phyloP scores from a whole-genome alignment of 2,329 filamentous ascomycete species.

The Clarireedia paspali region DNA sequence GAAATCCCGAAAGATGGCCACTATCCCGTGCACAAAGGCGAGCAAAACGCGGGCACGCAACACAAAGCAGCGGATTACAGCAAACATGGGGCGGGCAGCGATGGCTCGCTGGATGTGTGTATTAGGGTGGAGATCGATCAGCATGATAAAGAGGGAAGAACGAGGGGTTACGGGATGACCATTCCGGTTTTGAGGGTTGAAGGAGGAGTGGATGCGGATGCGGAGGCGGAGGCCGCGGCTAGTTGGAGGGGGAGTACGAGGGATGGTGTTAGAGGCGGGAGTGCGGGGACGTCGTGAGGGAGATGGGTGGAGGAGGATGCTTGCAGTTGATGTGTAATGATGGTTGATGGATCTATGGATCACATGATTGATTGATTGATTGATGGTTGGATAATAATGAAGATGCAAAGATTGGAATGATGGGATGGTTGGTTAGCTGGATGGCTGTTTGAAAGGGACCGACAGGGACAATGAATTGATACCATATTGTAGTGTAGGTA shows the following conservation, averaged over 20 bases:
- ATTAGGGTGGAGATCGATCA: conserved; percentile 86
- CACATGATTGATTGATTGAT: too few relatives aligned
- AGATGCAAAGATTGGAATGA: too few relatives aligned
- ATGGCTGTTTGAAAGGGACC: too few relatives aligned
- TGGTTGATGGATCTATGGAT: too few relatives aligned
- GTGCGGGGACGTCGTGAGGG: background rate
- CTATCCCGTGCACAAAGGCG: conserved; percentile 64
- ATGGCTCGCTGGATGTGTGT: conserved; percentile 67
- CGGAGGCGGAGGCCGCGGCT: background rate
- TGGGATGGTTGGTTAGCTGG: too few relatives aligned
- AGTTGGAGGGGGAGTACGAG: background rate
- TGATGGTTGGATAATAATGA: too few relatives aligned
- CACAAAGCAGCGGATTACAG: conserved; percentile 60
- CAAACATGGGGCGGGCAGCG: conserved; percentile 42
- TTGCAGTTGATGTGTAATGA: too few relatives aligned
- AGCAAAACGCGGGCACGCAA: conserved; percentile 66
- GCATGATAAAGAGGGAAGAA: conserved; percentile 70
- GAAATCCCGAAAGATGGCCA: conserved; percentile 55
- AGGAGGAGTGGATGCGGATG: background rate
- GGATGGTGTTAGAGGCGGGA: background rate
- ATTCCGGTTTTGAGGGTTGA: conserved; percentile 49
- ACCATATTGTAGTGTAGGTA: too few relatives aligned
- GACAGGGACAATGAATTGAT: too few relatives aligned
- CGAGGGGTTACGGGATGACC: conserved; percentile 74
- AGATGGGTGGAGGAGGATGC: background rate